These are phyloP conservation scores for Microdochium paspali DNA, from an alignment of 2,329 filamentous ascomycete species.

Conservation along the genomic window DNA sequence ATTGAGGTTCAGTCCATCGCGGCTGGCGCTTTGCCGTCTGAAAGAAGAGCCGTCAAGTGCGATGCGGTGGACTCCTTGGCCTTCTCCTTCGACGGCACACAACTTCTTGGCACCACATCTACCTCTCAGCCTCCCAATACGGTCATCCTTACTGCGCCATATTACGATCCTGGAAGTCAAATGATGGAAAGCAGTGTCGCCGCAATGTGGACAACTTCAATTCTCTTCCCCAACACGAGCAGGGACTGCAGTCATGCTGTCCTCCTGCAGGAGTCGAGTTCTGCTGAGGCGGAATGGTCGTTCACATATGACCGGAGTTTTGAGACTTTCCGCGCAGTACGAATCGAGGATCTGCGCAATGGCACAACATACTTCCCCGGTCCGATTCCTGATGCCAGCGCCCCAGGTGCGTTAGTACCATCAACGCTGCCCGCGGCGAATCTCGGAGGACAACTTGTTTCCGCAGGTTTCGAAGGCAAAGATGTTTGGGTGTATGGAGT, in stretches of 20 bases:
- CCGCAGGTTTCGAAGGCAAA: constrained; percentile 62
- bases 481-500: constrained; percentile 75
- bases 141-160: constrained; percentile 70
- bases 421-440: constrained; percentile 61
- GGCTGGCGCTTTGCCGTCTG: constrained; percentile 51
- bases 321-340: constrained; percentile 68
- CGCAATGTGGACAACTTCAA: constrained; percentile 77
- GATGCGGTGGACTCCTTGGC: constrained; percentile 63
- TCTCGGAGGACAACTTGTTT: constrained; percentile 61
- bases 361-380: constrained; percentile 74
- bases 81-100: constrained; percentile 70
- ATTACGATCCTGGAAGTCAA: constrained; percentile 63
- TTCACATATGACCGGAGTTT: constrained; percentile 71
- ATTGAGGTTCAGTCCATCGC: constrained; percentile 77
- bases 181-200: constrained; percentile 59
- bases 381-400: constrained; percentile 43
- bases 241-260: constrained; percentile 71
- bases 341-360: constrained; percentile 64
- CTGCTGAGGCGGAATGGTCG: constrained; percentile 63
- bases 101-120: constrained; percentile 67
- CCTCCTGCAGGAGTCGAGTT: constrained; percentile 50
- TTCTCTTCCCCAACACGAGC: constrained; percentile 74
- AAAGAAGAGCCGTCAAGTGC: constrained; percentile 70
- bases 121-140: constrained; percentile 57
- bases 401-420: constrained; percentile 53